Evolutionary conservation across 2,329 filamentous ascomycete genomes (phyloP).

Genomic region (Fusarium armeniacum): DNA sequence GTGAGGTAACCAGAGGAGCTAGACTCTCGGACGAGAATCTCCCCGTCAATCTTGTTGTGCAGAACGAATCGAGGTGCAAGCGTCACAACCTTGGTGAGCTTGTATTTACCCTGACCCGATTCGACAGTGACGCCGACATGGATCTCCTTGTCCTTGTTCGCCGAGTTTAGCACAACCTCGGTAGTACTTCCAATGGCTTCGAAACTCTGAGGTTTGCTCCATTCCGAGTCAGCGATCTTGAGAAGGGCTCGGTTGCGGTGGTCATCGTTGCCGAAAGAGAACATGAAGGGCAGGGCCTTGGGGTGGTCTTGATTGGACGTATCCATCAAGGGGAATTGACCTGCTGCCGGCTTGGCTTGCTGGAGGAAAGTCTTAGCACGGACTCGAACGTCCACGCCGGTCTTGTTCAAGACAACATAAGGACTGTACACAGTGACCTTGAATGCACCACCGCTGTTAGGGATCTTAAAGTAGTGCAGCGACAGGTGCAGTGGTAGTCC

Average conservation of each 20-base stretch:
- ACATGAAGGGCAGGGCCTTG: constrained; percentile 94
- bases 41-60: constrained; percentile 91
- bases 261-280: constrained; percentile 90
- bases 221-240: constrained; percentile 89
- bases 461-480: constrained; percentile 91
- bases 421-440: constrained; percentile 95
- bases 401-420: constrained; percentile 96
- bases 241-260: constrained; percentile 90
- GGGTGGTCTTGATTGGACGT: constrained; percentile 67
- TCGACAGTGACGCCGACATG: constrained; percentile 91
- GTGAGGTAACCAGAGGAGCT: constrained; percentile 89
- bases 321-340: constrained; percentile 74
- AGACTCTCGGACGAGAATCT: constrained; percentile 90
- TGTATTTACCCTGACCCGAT: constrained; percentile 96
- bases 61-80: constrained; percentile 92
- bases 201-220: constrained; percentile 98
- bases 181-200: constrained; percentile 95
- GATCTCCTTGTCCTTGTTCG: constrained; percentile 81
- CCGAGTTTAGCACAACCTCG: constrained; percentile 85
- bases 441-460: constrained; percentile 94
- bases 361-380: constrained; percentile 92
- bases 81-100: constrained; percentile 94
- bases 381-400: constrained; percentile 88
- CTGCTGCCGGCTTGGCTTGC: constrained; percentile 84
- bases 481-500: constrained; percentile 84